A percentile compares a stretch with the other conserved stretches of the same genome.
These are phyloP conservation scores for Syncephalastrum contaminatum DNA, from an alignment of 371 early-diverging fungal genomes.

Conservation along the genomic window DNA sequence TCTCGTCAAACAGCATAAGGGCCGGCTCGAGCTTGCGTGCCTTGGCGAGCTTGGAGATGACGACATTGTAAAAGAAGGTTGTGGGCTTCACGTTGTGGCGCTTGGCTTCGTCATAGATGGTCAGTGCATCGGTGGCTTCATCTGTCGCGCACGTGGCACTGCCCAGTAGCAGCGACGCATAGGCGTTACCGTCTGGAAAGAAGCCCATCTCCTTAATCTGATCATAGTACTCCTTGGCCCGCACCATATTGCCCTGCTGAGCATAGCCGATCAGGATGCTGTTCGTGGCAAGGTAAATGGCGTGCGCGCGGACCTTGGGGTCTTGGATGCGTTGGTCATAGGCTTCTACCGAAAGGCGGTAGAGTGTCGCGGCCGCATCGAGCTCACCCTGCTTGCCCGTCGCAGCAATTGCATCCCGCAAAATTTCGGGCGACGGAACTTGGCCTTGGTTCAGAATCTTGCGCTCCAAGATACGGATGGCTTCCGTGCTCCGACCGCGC, in stretches of 20 bases:
- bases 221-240: slow-evolving; percentile 57
- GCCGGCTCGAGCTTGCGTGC: slow-evolving; percentile 63
- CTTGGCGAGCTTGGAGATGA: slow-evolving; percentile 63
- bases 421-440: slow-evolving; percentile 33
- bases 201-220: slow-evolving; percentile 46
- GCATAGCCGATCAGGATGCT: slow-evolving; percentile 61
- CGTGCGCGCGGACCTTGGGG: slow-evolving; percentile 16
- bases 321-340: slow-evolving; percentile 19
- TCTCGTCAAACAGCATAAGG: slow-evolving; percentile 59
- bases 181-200: slow-evolving; percentile 48
- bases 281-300: slow-evolving; percentile 42
- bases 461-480: slow-evolving; percentile 21
- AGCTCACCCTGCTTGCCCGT: slow-evolving; percentile 47
- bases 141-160: slow-evolving; percentile 54
- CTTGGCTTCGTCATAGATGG: slow-evolving; percentile 63
- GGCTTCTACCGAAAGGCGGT: slow-evolving; percentile 24
- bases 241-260: slow-evolving; percentile 51
- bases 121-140: slow-evolving; percentile 52
- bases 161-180: slow-evolving; percentile 42
- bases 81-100: slow-evolving; percentile 58
- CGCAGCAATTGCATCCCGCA: slow-evolving; percentile 45
- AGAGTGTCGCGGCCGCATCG: slow-evolving; percentile 30
- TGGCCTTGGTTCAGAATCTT: slow-evolving; percentile 18
- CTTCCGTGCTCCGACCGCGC: slow-evolving; percentile 22
- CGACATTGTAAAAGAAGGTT: slow-evolving; percentile 65